Base-by-base conservation (phyloP, 2,329 filamentous ascomycete species). In the Colletotrichum falcatum region DNA sequence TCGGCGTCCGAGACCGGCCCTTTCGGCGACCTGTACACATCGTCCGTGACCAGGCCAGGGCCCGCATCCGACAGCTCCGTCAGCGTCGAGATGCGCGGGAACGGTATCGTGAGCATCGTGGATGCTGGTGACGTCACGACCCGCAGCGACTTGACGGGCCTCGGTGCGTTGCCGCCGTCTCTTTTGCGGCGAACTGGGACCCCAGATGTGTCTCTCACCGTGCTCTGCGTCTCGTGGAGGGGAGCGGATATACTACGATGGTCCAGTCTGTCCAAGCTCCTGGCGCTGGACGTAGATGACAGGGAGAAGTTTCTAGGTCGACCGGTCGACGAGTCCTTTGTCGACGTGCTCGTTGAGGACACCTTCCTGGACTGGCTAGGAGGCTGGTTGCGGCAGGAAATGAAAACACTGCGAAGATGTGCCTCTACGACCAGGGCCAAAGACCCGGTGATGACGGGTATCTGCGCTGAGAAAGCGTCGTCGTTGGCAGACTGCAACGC, bases 341-440 rank as follows among this genome's bases (percentile, higher is more conserved):
- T 23, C 5, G 44, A 5, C 4, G 20, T 46, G 14, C 8, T 23
- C 9, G 20, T 46, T 20, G 51, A 58, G 2, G 58, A 33, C 9
- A 53, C 46, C 33, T 61, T 61, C 28, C 68, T 56, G 26, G 23
- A 18, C 2, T 39, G 44, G 2, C 42, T 14, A 6, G 49, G 53
- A 5, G 68, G 37, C 33, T 54, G 51, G 8, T 42, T 68, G 16
- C 68, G 68, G 23, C 68, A 71, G 16, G 42, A 12, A 33, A 71
- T 71, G 53, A 71, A 71, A 2, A 71, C 68, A 11, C 68, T 68
- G 8, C 68, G 56, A 30, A 71, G 58, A 48, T 71, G 68, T 14
- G 68, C 68, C 20, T 71, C 68, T 0, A 71, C 56, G 12, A 62
- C 68, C 14, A 71, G 59, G 8, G 64, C 53, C 12, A 71, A 30